phyloP scores from a whole-genome alignment of 306 rosid genomes.

The Trifolium subterraneum region DNA sequence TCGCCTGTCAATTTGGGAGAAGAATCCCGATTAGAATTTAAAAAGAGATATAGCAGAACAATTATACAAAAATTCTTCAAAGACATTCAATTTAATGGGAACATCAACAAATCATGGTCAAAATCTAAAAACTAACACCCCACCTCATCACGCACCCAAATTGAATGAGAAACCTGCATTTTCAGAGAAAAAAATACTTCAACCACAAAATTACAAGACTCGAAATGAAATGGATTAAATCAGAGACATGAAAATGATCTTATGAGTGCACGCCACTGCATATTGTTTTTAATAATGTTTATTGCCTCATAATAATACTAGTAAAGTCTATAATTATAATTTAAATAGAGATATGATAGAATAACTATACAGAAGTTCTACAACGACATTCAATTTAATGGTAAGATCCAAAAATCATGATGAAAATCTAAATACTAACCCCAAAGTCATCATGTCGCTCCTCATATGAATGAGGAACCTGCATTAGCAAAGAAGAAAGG shows the following conservation, averaged over 20 bases:
- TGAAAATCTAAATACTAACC: slow-evolving; percentile 57
- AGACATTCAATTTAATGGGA: neutral
- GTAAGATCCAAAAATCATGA: slow-evolving; percentile 1
- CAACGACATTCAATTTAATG: slow-evolving; percentile 27
- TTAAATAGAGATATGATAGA: neutral
- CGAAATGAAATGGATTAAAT: neutral
- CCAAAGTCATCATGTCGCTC: slow-evolving; percentile 45
- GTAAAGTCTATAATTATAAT: neutral
- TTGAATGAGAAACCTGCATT: neutral
- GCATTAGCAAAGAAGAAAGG: too few species aligned
- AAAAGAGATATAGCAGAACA: neutral
- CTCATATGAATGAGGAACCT: neutral
- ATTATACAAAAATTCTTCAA: neutral
- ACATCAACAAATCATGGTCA: neutral
- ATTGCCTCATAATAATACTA: neutral
- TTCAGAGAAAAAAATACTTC: neutral
- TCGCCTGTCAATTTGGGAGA: slow-evolving; percentile 58
- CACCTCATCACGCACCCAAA: neutral
- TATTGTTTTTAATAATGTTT: neutral
- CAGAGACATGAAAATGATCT: neutral
- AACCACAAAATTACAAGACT: neutral
- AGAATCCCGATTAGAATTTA: neutral
- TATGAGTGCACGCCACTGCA: neutral
- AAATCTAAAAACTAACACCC: too few species aligned
- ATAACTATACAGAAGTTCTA: slow-evolving; percentile 2